Percentiles rank a stretch among this genome's conserved stretches.
Conservation (phyloP, 2,329 filamentous ascomycete genomes). For the Plectosphaerella cucumerina region DNA sequence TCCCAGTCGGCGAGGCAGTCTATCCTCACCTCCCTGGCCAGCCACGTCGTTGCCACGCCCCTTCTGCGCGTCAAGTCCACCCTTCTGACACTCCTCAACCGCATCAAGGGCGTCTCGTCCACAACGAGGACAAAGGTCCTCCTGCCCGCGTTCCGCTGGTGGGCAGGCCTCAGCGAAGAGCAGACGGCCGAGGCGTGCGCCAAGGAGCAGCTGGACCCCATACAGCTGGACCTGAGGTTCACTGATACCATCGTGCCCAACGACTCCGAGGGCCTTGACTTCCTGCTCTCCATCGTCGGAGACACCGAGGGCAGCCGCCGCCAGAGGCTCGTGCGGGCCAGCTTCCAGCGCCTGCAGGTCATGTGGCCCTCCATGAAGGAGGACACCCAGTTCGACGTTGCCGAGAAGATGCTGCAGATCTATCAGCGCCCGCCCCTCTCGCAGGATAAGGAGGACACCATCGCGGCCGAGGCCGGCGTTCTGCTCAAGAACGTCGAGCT, state of each 20-base stretch:
- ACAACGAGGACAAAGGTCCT: conserved; percentile 69
- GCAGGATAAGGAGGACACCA: conserved; percentile 29
- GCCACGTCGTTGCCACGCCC: conserved; percentile 67
- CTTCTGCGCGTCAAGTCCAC: conserved; percentile 64
- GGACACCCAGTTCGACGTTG: conserved; percentile 54
- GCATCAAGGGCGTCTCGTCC: conserved; percentile 66
- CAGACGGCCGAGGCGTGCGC: conserved; percentile 41
- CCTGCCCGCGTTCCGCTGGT: conserved; percentile 69
- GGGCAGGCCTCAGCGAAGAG: conserved; percentile 53
- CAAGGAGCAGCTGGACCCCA: conserved; percentile 36
- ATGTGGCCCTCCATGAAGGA: conserved; percentile 72
- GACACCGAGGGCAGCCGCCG: conserved; percentile 32
- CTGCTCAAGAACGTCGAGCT: conserved; percentile 70
- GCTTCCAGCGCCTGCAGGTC: conserved; percentile 64
- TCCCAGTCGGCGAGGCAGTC: conserved; percentile 59
- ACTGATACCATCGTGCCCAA: conserved; percentile 51
- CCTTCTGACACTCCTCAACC: conserved; percentile 68
- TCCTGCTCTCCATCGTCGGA: conserved; percentile 44
- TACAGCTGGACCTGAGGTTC: conserved; percentile 35
- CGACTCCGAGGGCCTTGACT: conserved; percentile 46
- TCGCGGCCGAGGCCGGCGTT: conserved; percentile 61
- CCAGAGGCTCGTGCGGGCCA: conserved; percentile 54
- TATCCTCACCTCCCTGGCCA: conserved; percentile 68
- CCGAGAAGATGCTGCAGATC: conserved; percentile 59
- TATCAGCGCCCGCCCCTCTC: conserved; percentile 47